Conservation (phyloP, 75 land plant species). For the Pinus tabuliformis region DNA sequence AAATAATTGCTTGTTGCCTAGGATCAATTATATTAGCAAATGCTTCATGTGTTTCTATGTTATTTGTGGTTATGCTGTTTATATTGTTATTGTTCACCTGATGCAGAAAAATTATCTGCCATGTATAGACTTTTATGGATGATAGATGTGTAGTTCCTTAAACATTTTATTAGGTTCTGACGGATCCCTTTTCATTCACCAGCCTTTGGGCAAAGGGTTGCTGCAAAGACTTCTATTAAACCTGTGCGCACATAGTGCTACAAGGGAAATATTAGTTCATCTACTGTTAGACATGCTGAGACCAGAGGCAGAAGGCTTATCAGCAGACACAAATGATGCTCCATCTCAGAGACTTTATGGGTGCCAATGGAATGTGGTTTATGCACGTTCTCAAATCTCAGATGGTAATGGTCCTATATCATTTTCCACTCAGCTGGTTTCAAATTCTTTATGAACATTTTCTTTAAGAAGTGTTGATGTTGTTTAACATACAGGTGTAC, state of each 20-base stretch:
- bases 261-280: constrained; percentile 37
- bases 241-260: constrained; percentile 59
- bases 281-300: constrained; percentile 67
- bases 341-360: constrained; percentile 63
- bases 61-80: background rate
- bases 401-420: constrained; percentile 27
- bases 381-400: constrained; percentile 56
- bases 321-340: constrained; percentile 18
- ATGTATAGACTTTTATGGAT: background rate
- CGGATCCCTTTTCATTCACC: background rate
- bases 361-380: constrained; percentile 75
- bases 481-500: constrained; percentile 44
- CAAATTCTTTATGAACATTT: background rate
- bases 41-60: background rate
- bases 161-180: too few relatives aligned
- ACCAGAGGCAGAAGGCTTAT: constrained; percentile 43
- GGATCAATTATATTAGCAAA: background rate
- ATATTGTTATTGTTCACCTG: background rate
- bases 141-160: background rate
- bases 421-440: background rate
- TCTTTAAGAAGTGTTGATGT: background rate
- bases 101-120: background rate
- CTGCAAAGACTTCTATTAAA: constrained; percentile 69
- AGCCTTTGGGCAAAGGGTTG: constrained; percentile 66
- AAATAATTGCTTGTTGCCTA: background rate